Evolutionary conservation across 1,139 yeast species (phyloP).

Genomic region (Taiozyma sp.): DNA sequence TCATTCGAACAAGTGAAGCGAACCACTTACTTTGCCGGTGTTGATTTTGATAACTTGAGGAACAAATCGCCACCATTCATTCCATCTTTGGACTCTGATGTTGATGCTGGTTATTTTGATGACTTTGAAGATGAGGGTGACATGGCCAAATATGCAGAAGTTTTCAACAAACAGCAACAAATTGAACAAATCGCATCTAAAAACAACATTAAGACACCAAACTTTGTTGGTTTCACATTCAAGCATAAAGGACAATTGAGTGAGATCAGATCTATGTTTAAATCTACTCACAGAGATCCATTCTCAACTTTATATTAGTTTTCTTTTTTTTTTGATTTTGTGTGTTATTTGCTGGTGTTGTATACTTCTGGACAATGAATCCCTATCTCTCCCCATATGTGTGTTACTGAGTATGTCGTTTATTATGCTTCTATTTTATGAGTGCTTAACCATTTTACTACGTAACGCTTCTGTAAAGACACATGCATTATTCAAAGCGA

Average conservation of each 20-base stretch:
- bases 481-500: constrained; percentile 3
- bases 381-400: neutral
- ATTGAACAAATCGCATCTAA: constrained; percentile 78
- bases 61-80: constrained; percentile 84
- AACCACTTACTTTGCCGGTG: constrained; percentile 79
- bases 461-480: neutral
- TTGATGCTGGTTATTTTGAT: constrained; percentile 98
- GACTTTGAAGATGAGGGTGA: constrained; percentile 95
- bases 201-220: constrained; percentile 54
- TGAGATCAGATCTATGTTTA: constrained; percentile 33
- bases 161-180: constrained; percentile 82
- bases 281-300: constrained; percentile 34
- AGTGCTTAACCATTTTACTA: neutral
- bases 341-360: neutral
- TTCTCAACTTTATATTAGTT: constrained; percentile 35
- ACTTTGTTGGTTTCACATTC: constrained; percentile 94
- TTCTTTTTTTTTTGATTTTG: neutral
- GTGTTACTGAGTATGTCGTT: neutral
- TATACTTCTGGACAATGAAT: neutral
- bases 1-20: constrained; percentile 76
- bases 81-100: constrained; percentile 94
- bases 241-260: constrained; percentile 70
- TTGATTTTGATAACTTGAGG: constrained; percentile 73
- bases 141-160: constrained; percentile 97
- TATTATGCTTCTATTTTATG: neutral